These are phyloP conservation scores for Chiua virens DNA, from an alignment of 768 basidiomycete species.

Conservation along the genomic window DNA sequence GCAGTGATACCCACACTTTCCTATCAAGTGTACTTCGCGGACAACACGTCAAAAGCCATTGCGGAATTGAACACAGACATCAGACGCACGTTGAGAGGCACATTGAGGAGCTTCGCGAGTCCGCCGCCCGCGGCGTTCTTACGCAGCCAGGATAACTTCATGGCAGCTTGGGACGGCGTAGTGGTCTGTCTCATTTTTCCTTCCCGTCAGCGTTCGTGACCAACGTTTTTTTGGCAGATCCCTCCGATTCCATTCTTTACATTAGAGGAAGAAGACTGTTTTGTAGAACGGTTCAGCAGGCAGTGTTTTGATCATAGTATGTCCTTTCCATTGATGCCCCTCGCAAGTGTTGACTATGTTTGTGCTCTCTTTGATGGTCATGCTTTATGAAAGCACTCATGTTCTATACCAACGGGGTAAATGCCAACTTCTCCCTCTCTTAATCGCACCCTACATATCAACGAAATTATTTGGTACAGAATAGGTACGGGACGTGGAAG, in stretches of 20 bases:
- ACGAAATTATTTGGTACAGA: constrained; percentile 29
- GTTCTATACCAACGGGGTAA: constrained; percentile 60
- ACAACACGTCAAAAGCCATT: constrained; percentile 45
- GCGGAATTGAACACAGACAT: constrained; percentile 57
- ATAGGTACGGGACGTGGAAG: constrained; percentile 38
- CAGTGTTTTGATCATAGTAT: constrained; percentile 64
- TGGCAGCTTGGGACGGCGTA: constrained; percentile 51
- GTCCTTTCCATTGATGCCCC: constrained; percentile 19
- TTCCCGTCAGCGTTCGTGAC: not conserved
- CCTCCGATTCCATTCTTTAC: constrained; percentile 62
- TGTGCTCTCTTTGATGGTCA: not conserved
- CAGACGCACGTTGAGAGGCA: constrained; percentile 55
- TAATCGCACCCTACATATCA: not conserved
- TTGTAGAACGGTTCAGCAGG: constrained; percentile 57
- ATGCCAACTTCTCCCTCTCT: not conserved
- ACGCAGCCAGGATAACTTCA: constrained; percentile 46
- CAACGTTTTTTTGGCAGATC: constrained; percentile 43
- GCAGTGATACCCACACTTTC: constrained; percentile 49
- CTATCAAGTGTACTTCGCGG: constrained; percentile 66
- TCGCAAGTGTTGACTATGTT: not conserved
- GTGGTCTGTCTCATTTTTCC: not conserved
- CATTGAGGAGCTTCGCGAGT: constrained; percentile 50
- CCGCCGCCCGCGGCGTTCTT: constrained; percentile 60
- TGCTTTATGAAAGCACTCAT: constrained; percentile 47
- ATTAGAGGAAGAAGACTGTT: constrained; percentile 64